Evolutionary conservation across 2,329 filamentous ascomycete genomes (phyloP).

Genomic region (Colletotrichum melonis): DNA sequence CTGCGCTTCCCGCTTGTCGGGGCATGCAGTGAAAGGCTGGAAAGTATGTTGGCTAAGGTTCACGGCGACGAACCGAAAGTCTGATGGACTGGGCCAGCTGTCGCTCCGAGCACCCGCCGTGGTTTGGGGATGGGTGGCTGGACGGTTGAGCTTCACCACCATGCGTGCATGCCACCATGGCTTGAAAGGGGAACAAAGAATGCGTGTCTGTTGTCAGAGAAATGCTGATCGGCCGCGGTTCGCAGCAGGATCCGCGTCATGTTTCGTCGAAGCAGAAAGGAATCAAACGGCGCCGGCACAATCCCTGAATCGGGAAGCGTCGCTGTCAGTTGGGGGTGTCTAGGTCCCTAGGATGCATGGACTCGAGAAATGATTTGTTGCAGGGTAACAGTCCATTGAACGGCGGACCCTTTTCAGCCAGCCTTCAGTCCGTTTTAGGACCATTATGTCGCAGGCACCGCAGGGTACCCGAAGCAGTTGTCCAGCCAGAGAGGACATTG

Average conservation of each 20-base stretch:
- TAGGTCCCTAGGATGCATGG: slow-evolving; percentile 2
- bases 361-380: slow-evolving; percentile 9
- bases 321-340: background rate
- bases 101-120: slow-evolving; percentile 23
- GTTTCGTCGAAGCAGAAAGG: slow-evolving; percentile 19
- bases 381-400: background rate
- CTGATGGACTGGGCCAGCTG: slow-evolving; percentile 9
- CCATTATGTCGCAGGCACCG: slow-evolving; percentile 8
- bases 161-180: slow-evolving; percentile 1
- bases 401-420: slow-evolving; percentile 9
- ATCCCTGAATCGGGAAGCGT: slow-evolving; percentile 13
- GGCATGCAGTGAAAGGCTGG: background rate
- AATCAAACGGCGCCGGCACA: slow-evolving; percentile 21
- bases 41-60: background rate
- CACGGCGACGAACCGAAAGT: slow-evolving; percentile 18
- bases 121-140: slow-evolving; percentile 9
- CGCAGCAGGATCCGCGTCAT: slow-evolving; percentile 26
- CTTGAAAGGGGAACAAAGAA: slow-evolving; percentile 1
- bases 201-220: slow-evolving; percentile 11
- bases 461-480: slow-evolving; percentile 12
- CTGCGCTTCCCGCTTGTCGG: slow-evolving; percentile 7
- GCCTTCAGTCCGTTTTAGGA: background rate
- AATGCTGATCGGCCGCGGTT: slow-evolving; percentile 32
- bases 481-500: background rate
- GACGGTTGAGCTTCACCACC: too few species aligned